Base-by-base conservation (phyloP, 2,329 filamentous ascomycete genomes). In the Ambrosiella beaveri region DNA sequence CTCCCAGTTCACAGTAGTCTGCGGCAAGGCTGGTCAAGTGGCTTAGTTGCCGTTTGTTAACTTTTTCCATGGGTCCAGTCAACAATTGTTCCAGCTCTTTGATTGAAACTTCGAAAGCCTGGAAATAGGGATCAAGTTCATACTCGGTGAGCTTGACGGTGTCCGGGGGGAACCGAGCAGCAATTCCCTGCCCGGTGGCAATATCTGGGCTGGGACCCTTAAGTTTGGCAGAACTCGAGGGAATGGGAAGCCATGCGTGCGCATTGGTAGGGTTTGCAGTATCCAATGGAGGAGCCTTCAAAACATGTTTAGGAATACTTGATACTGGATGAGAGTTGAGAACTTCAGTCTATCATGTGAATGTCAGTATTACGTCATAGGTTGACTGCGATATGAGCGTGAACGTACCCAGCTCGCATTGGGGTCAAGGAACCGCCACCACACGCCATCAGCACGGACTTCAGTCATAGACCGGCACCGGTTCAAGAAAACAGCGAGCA, bases 381-480 rank as follows among this genome's bases (percentile, higher is more conserved):
- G 66, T 62, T 68, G 63, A 37, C 35, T 19, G 36, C 8, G 36
- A 15, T 45, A 11, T 39, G 39, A 47, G 5, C 19, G 12, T 27
- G 53, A 57, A 63, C 72, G 40, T 80, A 95, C 89, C 93, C 93
- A 98, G 79, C 93, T 97, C 27, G 91, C 90, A 68, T 98, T 97
- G 9, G 94, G 93, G 68, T 98, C 93, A 39, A 98, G 76, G 67
- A 98, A 98, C 64, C 89, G 85, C 90, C 91, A 96, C 82, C 90
- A 95, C 35, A 98, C 90, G 2, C 91, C 91, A 66, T 98, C 93
- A 61, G 89, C 86, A 57, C 88, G 79, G 36, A 98, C 84, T 59
- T 91, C 84, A 65, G 91, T 86, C 91, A 97, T 97, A 62, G 82
- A 81, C 63, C 90, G 81, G 70, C 93, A 98, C 54, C 93, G 79